Conservation (phyloP, 2,329 filamentous ascomycete species). For the Pseudogymnoascus sp. region DNA sequence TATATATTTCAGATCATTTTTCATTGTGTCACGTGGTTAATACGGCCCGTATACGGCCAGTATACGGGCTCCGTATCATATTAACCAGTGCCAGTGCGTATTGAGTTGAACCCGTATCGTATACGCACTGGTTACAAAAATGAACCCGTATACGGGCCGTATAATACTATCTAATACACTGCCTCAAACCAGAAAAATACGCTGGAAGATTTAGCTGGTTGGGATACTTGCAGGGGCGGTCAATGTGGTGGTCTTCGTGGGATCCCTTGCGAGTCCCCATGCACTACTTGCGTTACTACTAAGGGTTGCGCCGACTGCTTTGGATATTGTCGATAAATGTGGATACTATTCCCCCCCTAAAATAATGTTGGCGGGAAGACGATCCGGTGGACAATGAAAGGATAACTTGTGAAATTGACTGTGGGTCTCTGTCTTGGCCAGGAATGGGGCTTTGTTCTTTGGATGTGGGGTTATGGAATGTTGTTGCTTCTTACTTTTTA, state of each 20-base stretch:
- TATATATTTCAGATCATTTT: too few relatives aligned
- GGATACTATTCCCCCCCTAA: background rate
- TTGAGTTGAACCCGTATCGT: too few relatives aligned
- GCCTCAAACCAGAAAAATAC: background rate
- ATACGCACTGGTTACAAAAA: too few relatives aligned
- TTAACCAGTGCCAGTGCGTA: too few relatives aligned
- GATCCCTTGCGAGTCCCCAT: background rate
- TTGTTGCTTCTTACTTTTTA: background rate
- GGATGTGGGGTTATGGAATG: background rate
- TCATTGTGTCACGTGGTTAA: too few relatives aligned
- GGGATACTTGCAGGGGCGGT: background rate
- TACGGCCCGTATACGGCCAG: too few relatives aligned
- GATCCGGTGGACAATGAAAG: background rate
- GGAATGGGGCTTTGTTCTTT: background rate
- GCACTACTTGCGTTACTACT: background rate
- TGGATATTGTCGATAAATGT: background rate
- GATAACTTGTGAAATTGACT: too few relatives aligned
- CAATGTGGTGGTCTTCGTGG: background rate
- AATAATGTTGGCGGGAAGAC: background rate
- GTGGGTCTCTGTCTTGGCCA: background rate
- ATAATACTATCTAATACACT: too few relatives aligned
- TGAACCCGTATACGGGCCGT: too few relatives aligned
- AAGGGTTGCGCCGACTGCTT: background rate
- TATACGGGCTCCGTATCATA: too few relatives aligned
- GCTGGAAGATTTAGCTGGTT: background rate